phyloP scores from a whole-genome alignment of 805 yeast genomes.

The Huiozyma naganishii region DNA sequence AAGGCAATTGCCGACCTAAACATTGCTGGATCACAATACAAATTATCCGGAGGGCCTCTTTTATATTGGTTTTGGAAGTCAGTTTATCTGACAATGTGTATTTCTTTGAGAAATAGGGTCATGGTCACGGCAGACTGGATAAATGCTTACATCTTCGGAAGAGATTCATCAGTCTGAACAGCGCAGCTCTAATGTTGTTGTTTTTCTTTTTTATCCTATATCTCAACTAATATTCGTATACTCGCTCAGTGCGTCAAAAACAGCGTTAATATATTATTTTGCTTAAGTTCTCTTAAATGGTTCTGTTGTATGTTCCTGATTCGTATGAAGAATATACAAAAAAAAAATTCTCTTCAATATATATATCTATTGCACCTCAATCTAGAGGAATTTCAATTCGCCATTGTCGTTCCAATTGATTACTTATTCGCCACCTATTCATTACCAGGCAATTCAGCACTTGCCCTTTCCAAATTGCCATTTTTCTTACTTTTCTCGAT shows the following conservation, averaged over 20 bases:
- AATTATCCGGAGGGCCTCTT: slow-evolving; percentile 81
- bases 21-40: slow-evolving; percentile 63
- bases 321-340: too few relatives aligned
- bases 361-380: too few relatives aligned
- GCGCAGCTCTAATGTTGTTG: not conserved
- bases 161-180: slow-evolving; percentile 47
- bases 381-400: too few relatives aligned
- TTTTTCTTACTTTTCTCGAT: too few relatives aligned
- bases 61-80: slow-evolving; percentile 92
- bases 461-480: too few relatives aligned
- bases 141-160: slow-evolving; percentile 79
- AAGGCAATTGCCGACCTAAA: slow-evolving; percentile 88
- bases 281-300: too few relatives aligned
- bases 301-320: too few relatives aligned
- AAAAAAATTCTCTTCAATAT: too few relatives aligned
- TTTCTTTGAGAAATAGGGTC: slow-evolving; percentile 79
- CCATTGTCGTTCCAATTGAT: too few relatives aligned
- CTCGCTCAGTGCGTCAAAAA: too few relatives aligned
- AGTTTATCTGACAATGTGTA: slow-evolving; percentile 87
- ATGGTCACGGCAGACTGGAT: slow-evolving; percentile 83
- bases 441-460: too few relatives aligned
- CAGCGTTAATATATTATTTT: not conserved
- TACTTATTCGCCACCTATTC: too few relatives aligned
- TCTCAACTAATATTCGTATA: not conserved
- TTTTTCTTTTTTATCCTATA: not conserved